phyloP scores from a whole-genome alignment of 1,284 basidiomycete genomes.

The Cutaneotrichosporon arboriforme region DNA sequence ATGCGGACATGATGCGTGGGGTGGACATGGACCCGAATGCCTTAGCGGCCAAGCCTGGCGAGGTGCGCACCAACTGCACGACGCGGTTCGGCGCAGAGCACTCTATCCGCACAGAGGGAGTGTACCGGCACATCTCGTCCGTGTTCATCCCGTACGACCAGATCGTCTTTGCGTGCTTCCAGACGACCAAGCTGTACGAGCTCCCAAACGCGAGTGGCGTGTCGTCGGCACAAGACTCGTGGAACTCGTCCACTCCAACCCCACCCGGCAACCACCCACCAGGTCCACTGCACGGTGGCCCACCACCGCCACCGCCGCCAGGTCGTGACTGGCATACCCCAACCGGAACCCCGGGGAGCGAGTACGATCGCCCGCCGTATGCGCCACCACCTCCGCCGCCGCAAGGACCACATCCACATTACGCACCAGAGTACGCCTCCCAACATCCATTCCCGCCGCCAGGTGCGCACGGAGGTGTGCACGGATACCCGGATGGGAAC shows the following conservation, averaged over 20 bases:
- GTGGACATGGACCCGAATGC: constrained; percentile 60
- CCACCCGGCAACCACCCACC: background rate
- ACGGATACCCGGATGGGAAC: background rate
- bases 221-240: background rate
- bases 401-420: background rate
- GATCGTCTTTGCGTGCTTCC: constrained; percentile 51
- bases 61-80: constrained; percentile 87
- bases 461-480: background rate
- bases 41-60: constrained; percentile 50
- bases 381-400: background rate
- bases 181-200: constrained; percentile 56
- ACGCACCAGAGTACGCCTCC: background rate
- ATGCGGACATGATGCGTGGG: constrained; percentile 71
- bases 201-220: background rate
- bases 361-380: background rate
- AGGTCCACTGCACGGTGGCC: too few relatives aligned
- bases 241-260: background rate
- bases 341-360: too few relatives aligned
- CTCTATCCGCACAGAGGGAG: constrained; percentile 57
- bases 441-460: background rate
- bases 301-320: background rate
- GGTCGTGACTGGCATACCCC: too few relatives aligned
- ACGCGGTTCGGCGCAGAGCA: constrained; percentile 81
- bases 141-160: constrained; percentile 90
- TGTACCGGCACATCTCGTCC: constrained; percentile 65